A percentile compares a stretch with the other conserved stretches of the same genome.
Evolutionary conservation across 305 asterid genomes (phyloP).

Genomic region (Fraxinus platypoda): DNA sequence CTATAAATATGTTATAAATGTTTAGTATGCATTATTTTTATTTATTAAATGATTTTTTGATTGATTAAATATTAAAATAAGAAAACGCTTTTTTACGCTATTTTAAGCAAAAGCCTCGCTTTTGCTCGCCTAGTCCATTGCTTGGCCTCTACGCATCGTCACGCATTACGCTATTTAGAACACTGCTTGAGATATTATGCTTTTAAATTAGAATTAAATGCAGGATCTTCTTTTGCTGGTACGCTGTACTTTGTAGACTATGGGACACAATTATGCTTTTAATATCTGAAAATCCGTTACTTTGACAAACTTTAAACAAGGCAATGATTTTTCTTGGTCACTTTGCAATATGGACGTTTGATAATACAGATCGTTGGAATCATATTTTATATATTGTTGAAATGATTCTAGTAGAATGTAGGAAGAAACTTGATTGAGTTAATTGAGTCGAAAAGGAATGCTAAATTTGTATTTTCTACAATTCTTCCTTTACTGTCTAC

Average conservation of each 20-base stretch:
- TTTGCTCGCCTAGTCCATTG: too few relatives aligned
- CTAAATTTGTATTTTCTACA: neutral
- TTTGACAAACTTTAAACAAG: neutral
- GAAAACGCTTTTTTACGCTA: too few relatives aligned
- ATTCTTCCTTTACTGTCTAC: neutral
- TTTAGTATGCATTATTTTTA: too few relatives aligned
- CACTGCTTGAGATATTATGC: neutral
- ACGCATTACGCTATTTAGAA: too few relatives aligned
- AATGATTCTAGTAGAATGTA: neutral
- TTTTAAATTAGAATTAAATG: neutral
- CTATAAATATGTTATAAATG: too few relatives aligned
- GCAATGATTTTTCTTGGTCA: neutral
- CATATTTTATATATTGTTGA: neutral
- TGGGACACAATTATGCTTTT: neutral
- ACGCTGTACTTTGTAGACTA: neutral
- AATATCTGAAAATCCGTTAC: neutral
- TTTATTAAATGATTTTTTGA: too few relatives aligned
- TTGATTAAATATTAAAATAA: too few relatives aligned
- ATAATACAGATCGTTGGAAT: neutral
- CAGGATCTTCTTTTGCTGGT: neutral
- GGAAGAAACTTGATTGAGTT: neutral
- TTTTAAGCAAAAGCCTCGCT: too few relatives aligned
- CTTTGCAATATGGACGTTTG: conserved; percentile 2
- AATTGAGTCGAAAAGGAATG: neutral
- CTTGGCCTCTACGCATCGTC: too few relatives aligned